Evolutionary conservation across 495 filamentous ascomycete species (phyloP).

Genomic region (Aspergillus hancockii): DNA sequence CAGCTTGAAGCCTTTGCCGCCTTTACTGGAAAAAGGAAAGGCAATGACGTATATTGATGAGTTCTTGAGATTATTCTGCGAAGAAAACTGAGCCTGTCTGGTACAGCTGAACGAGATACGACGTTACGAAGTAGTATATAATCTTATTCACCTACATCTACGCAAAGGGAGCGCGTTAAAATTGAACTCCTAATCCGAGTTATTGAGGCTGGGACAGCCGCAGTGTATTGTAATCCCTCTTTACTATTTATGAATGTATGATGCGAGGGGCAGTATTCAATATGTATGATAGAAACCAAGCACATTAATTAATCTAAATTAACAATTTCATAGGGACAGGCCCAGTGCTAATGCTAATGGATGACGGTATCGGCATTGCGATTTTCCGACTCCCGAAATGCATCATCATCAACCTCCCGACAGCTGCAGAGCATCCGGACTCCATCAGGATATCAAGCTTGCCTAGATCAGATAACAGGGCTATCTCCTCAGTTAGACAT

Average conservation of each 20-base stretch:
- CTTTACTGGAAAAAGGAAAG: conserved; percentile 40
- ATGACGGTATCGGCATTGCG: background rate
- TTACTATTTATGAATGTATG: background rate
- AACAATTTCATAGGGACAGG: too few species aligned
- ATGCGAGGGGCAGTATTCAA: background rate
- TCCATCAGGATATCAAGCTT: conserved; percentile 10
- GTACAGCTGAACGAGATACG: conserved; percentile 19
- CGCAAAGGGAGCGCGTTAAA: background rate
- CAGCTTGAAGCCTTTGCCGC: conserved; percentile 19
- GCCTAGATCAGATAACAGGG: background rate
- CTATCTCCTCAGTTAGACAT: background rate
- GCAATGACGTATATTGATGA: conserved; percentile 50
- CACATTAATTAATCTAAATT: too few species aligned
- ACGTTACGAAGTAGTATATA: conserved; percentile 22
- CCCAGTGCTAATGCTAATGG: too few species aligned
- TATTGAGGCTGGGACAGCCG: background rate
- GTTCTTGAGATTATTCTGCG: conserved; percentile 45
- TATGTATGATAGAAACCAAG: background rate
- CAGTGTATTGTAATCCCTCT: background rate
- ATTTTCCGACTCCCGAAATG: conserved; percentile 26
- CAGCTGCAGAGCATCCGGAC: conserved; percentile 10
- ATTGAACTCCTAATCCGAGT: background rate
- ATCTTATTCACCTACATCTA: background rate
- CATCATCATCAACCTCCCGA: conserved; percentile 20
- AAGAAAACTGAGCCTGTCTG: conserved; percentile 37